A percentile compares a stretch with the other conserved stretches of the same genome.
Conservation (phyloP, 2,329 filamentous ascomycete species). For the Exophiala sp. region DNA sequence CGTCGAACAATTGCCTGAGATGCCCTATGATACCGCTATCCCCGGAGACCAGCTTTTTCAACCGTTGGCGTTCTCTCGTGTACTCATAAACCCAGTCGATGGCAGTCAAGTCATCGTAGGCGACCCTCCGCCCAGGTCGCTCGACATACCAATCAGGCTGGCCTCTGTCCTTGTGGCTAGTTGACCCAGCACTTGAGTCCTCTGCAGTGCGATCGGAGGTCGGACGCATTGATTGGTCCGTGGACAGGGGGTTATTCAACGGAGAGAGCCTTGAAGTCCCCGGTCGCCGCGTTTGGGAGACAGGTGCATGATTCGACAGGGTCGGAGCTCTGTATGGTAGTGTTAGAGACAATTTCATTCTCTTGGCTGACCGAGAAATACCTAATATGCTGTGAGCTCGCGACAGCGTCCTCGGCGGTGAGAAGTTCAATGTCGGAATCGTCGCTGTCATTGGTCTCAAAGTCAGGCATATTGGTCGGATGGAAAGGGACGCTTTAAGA, state of each 20-base stretch:
- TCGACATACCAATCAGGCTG: constrained; percentile 78
- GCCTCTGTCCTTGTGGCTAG: constrained; percentile 37
- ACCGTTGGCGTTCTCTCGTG: constrained; percentile 84
- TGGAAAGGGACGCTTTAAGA: not conserved
- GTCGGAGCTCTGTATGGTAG: not conserved
- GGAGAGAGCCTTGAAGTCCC: not conserved
- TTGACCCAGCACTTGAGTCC: not conserved
- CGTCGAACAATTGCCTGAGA: constrained; percentile 67
- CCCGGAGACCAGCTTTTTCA: constrained; percentile 67
- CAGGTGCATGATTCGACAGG: not conserved
- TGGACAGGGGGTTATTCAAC: not conserved
- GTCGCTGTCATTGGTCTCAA: not conserved
- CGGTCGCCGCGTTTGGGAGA: not conserved
- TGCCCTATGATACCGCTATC: constrained; percentile 64
- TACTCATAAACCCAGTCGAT: constrained; percentile 99
- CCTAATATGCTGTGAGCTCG: constrained; percentile 16
- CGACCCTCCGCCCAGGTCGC: constrained; percentile 80
- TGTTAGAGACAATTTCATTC: not conserved
- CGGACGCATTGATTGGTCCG: not conserved
- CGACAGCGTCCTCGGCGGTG: constrained; percentile 14
- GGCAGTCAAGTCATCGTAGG: constrained; percentile 91
- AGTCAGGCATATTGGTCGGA: not conserved
- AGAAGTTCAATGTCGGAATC: constrained; percentile 17
- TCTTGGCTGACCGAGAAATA: not conserved
- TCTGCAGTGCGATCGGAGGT: not conserved